Conservation (phyloP, 306 rosid species). For the Gastrolobium villosum region DNA sequence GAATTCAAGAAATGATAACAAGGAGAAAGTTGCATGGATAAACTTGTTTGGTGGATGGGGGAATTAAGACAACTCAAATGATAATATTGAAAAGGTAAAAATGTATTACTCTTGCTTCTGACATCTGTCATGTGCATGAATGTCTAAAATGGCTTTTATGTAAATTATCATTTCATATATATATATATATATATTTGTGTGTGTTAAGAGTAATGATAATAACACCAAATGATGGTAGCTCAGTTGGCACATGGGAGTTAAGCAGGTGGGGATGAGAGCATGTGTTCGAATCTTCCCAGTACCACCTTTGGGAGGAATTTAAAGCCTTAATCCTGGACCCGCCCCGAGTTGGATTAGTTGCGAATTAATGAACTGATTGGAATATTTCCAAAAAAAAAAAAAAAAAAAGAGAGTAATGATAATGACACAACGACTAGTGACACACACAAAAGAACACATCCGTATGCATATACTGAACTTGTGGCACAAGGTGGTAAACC, state of each 20-base stretch:
- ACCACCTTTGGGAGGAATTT: too few species aligned
- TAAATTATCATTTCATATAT: not conserved
- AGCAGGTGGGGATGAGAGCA: too few species aligned
- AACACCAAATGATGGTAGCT: too few species aligned
- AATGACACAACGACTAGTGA: not conserved
- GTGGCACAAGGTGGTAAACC: slow-evolving; percentile 7
- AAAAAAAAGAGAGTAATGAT: too few species aligned
- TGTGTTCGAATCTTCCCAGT: too few species aligned
- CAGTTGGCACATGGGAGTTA: too few species aligned
- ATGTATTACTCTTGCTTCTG: slow-evolving; percentile 6
- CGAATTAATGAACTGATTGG: too few species aligned
- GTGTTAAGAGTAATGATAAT: not conserved
- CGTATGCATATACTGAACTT: not conserved
- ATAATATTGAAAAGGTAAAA: slow-evolving; percentile 37
- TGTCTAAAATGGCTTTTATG: slow-evolving; percentile 13
- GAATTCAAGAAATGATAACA: too few species aligned
- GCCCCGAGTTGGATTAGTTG: too few species aligned
- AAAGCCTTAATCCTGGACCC: too few species aligned
- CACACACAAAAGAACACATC: slow-evolving; percentile 1
- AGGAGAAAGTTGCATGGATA: slow-evolving; percentile 45
- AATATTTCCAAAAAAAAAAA: too few species aligned
- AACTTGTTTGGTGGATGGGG: slow-evolving; percentile 39
- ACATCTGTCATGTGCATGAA: slow-evolving; percentile 38
- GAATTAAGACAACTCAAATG: slow-evolving; percentile 29
- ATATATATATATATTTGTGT: too few species aligned